phyloP scores from a whole-genome alignment of 805 yeast genomes.

The Zygoascus biomembranicola region DNA sequence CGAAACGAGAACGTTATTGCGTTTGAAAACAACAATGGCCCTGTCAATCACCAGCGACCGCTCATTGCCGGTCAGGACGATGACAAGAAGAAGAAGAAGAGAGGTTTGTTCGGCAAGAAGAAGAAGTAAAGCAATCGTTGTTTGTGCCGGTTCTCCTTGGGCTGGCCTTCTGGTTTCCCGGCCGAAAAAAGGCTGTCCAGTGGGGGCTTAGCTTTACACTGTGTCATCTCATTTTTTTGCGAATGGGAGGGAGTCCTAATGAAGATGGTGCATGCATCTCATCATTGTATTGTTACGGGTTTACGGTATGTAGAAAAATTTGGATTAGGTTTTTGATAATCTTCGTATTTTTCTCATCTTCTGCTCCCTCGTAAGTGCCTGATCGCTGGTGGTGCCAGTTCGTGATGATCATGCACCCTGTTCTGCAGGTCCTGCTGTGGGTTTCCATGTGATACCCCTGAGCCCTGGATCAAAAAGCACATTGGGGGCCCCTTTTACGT shows the following conservation, averaged over 20 bases:
- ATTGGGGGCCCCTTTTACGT: too few relatives aligned
- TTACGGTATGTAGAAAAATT: neutral
- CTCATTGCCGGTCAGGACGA: constrained; percentile 18
- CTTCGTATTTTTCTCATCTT: too few relatives aligned
- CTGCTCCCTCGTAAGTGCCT: too few relatives aligned
- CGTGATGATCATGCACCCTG: too few relatives aligned
- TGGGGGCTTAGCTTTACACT: neutral
- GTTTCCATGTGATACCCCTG: too few relatives aligned
- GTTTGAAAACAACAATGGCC: constrained; percentile 17
- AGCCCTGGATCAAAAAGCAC: too few relatives aligned
- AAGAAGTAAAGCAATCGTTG: constrained; percentile 28
- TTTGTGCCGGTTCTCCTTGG: neutral
- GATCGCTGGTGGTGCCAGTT: too few relatives aligned
- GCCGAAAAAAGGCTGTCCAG: too few relatives aligned
- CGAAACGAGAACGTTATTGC: constrained; percentile 4
- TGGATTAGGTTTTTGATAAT: neutral
- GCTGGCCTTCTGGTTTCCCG: too few relatives aligned
- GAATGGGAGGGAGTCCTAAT: neutral
- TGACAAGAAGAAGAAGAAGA: constrained; percentile 60
- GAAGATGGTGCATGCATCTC: neutral
- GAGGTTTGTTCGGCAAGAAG: constrained; percentile 72
- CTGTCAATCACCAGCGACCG: constrained; percentile 32
- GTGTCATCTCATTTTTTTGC: neutral
- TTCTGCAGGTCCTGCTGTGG: too few relatives aligned
- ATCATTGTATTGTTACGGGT: neutral